Conservation (phyloP, 106 monocot genomes). For the Phalaenopsis aphrodite region DNA sequence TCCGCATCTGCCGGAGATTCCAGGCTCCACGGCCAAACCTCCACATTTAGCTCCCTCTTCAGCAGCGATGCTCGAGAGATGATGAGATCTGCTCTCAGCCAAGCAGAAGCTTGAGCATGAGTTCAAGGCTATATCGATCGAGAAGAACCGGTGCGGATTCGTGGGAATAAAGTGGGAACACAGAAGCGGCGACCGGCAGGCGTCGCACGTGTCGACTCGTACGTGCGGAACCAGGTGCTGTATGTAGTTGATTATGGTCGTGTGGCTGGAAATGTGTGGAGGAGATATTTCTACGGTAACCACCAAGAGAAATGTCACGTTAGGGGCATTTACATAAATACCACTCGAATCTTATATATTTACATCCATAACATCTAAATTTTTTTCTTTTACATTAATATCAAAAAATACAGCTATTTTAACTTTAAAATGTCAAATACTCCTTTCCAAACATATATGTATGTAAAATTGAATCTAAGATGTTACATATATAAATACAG, state of each 20-base stretch:
- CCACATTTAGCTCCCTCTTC: slow-evolving; percentile 40
- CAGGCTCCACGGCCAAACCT: slow-evolving; percentile 33
- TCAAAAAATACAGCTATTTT: too few species aligned
- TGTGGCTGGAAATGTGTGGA: not conserved
- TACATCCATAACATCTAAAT: too few species aligned
- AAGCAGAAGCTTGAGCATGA: not conserved
- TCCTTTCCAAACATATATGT: too few species aligned
- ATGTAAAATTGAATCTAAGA: too few species aligned
- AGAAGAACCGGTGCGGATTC: slow-evolving; percentile 3
- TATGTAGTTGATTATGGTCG: not conserved
- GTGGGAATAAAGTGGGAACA: not conserved
- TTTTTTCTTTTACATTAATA: too few species aligned
- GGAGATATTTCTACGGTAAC: not conserved
- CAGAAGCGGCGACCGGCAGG: not conserved
- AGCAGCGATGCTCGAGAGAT: not conserved
- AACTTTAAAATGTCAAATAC: too few species aligned
- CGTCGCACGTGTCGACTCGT: not conserved
- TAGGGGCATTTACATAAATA: too few species aligned
- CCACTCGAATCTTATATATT: too few species aligned
- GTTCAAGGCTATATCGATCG: not conserved
- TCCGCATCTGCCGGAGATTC: slow-evolving; percentile 42
- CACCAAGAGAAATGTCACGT: too few species aligned
- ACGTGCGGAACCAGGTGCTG: not conserved
- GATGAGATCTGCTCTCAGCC: not conserved
- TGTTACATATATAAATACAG: too few species aligned